These are phyloP conservation scores for Suhomyces kilbournensis DNA, from an alignment of 805 yeast genomes.

Conservation along the genomic window DNA sequence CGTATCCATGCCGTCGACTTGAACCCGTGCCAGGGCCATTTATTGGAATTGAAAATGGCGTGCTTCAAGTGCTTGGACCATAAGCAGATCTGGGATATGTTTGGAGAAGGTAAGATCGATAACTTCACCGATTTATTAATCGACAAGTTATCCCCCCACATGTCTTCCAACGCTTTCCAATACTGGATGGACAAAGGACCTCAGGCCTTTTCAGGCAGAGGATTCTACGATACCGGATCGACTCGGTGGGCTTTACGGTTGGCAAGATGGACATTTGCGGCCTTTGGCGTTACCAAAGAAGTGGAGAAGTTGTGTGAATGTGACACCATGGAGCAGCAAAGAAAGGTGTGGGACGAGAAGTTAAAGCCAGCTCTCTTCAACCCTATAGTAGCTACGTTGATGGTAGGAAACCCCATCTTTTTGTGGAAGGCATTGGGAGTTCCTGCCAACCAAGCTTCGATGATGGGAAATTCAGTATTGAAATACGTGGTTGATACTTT, in stretches of 20 bases:
- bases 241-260: constrained; percentile 82
- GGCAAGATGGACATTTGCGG: constrained; percentile 56
- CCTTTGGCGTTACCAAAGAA: constrained; percentile 50
- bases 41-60: constrained; percentile 75
- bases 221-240: constrained; percentile 73
- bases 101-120: constrained; percentile 69
- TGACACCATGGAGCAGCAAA: constrained; percentile 60
- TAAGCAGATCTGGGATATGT: constrained; percentile 67
- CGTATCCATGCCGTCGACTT: constrained; percentile 82
- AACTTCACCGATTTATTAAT: constrained; percentile 46
- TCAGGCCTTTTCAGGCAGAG: constrained; percentile 58
- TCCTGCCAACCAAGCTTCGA: constrained; percentile 76
- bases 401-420: constrained; percentile 81
- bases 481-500: constrained; percentile 74
- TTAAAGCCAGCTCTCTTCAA: constrained; percentile 71
- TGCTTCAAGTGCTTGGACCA: constrained; percentile 53
- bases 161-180: constrained; percentile 79
- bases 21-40: constrained; percentile 79
- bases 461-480: constrained; percentile 72
- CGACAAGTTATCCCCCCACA: constrained; percentile 58
- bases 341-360: constrained; percentile 56
- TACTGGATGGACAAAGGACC: constrained; percentile 70
- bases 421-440: constrained; percentile 90
- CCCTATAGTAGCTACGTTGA: constrained; percentile 60
- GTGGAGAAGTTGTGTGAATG: constrained; percentile 57